Evolutionary conservation across 1,139 yeast species (phyloP), one percentile per base, ranked within the genome.

Genomic region (Pichia sp.): DNA sequence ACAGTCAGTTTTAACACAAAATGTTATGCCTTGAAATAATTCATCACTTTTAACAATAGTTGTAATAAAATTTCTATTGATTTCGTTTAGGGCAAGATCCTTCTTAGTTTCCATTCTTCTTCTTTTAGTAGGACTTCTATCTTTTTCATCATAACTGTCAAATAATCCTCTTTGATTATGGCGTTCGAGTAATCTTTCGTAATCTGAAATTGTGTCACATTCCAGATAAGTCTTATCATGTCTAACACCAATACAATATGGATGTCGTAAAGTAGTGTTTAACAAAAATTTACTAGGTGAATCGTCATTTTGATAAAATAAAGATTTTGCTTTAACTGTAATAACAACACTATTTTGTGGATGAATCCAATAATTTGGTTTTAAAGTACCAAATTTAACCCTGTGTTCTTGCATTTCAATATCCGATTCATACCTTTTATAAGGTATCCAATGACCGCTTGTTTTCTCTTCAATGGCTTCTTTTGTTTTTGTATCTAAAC

Each of bases 261-360:
- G 85, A 54, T 85, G 84, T 52, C 87, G 77, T 26, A 92, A 67
- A 0, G 96, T 86, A 4, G 82, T 70, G 0, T 81, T 84, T 0
- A 81, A 78, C 1, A 80, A 80, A 56, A 78, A 89, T 4, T 72
- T 70, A 22, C 59, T 63, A 22, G 68, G 71, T 4, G 10, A 6
- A 16, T 36, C 30, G 12, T 31, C 43, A 16, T 8, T 39, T 4
- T 12, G 12, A 24, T 32, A 40, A 7, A 28, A 20, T 2, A 49
- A 40, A n/a, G 66, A 47, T 45, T 75, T 61, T 0, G 96, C 95
- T 58, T 85, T 87, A 9, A 90, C 78, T 59, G 89, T 95, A n/a
- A 92, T 60, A 0, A 90, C 94, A 1, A 89, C 58, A 1, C 95
- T 83, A 37, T 86, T 78, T 32, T 69, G 65, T 0, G 97, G 97